Percentiles rank a stretch among this genome's conserved stretches.
phyloP scores from a whole-genome alignment of 169 alveolate species.

The Eimeria maxima region DNA sequence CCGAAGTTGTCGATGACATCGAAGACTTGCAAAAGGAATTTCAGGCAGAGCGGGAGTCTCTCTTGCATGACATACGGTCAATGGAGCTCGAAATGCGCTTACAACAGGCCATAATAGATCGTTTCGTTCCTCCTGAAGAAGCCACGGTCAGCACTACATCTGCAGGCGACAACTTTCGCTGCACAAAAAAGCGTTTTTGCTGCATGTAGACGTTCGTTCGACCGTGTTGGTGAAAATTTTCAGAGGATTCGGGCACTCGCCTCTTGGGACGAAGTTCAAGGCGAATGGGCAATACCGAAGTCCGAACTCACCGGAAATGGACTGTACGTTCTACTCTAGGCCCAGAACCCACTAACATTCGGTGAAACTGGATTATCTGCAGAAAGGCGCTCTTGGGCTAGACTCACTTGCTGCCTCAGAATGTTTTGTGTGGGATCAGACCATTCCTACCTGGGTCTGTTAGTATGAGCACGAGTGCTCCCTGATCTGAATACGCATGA shows the following conservation, averaged over 20 bases:
- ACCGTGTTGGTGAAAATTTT: neutral
- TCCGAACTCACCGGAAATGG: constrained; percentile 76
- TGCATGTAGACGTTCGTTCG: neutral
- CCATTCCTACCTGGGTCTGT: neutral
- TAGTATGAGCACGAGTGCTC: neutral
- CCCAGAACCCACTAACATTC: neutral
- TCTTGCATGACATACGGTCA: constrained; percentile 89
- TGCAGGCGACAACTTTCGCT: neutral
- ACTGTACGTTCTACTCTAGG: constrained; percentile 1
- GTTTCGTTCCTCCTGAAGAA: constrained; percentile 91
- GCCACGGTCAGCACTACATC: constrained; percentile 14
- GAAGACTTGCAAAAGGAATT: constrained; percentile 89
- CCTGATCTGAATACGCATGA: neutral
- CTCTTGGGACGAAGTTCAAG: constrained; percentile 61
- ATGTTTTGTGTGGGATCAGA: neutral
- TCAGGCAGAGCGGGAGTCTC: constrained; percentile 90
- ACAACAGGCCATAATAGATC: constrained; percentile 87
- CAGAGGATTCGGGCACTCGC: constrained; percentile 70
- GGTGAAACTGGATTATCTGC: neutral
- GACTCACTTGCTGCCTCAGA: neutral
- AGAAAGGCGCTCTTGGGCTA: neutral
- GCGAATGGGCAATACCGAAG: constrained; percentile 70
- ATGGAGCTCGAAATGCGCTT: constrained; percentile 88
- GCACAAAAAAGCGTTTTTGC: neutral
- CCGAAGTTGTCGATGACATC: constrained; percentile 88